Conservation (phyloP, 257 asterid genomes). For the Solanum habrochaites region DNA sequence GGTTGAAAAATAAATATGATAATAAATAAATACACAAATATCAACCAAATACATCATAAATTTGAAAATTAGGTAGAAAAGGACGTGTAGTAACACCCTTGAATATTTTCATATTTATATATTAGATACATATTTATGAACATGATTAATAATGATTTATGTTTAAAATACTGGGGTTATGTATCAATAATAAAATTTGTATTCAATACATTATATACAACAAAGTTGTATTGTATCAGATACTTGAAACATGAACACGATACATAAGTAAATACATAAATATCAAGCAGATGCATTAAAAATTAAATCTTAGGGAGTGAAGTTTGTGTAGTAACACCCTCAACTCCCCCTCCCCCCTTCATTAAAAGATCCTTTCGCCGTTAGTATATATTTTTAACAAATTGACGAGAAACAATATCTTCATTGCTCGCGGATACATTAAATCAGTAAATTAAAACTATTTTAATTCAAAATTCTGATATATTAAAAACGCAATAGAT, state of each 20-base stretch:
- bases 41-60: no score
- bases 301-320: not conserved
- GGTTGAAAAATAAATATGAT: not conserved
- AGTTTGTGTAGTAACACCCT: not conserved
- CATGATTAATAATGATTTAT: not conserved
- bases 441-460: no score
- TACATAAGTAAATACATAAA: not conserved
- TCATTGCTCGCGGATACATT: not conserved
- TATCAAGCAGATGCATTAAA: not conserved
- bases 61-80: not conserved
- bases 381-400: not conserved
- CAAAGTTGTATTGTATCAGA: not conserved
- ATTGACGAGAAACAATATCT: not conserved
- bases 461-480: no score
- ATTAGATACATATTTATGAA: not conserved
- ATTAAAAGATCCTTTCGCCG: not conserved
- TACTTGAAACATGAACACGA: not conserved
- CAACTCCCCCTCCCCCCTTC: not conserved
- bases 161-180: not conserved
- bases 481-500: not conserved
- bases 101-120: no score
- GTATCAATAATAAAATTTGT: not conserved
- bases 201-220: not conserved
- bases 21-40: no score
- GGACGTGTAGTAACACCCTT: not conserved